These are phyloP conservation scores for Suillus alpinus DNA, from an alignment of 768 basidiomycete genomes.

Conservation along the genomic window DNA sequence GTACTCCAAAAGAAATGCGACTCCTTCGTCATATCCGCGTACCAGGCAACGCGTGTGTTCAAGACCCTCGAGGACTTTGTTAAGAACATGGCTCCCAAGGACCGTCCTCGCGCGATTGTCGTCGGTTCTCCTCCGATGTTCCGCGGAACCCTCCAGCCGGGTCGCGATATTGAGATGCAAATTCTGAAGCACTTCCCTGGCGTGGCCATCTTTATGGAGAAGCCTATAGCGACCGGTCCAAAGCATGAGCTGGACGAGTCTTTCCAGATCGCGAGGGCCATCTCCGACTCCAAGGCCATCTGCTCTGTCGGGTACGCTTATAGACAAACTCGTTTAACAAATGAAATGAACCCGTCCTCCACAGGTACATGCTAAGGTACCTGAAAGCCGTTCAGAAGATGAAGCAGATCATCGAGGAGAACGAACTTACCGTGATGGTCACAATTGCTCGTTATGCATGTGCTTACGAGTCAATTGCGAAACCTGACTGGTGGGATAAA, in stretches of 20 bases:
- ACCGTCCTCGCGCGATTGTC: constrained; percentile 78
- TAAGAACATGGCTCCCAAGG: constrained; percentile 58
- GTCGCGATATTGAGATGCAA: constrained; percentile 85
- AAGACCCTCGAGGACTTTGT: constrained; percentile 84
- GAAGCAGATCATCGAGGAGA: constrained; percentile 94
- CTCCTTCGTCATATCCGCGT: constrained; percentile 91
- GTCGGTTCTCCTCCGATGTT: constrained; percentile 94
- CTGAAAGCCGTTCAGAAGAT: constrained; percentile 93
- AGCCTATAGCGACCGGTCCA: constrained; percentile 85
- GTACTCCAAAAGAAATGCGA: constrained; percentile 89
- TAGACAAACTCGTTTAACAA: neutral
- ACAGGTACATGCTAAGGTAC: constrained; percentile 91
- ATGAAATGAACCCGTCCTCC: neutral
- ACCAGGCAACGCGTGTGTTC: constrained; percentile 83
- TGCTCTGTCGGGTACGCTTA: constrained; percentile 83
- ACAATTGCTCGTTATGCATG: constrained; percentile 94
- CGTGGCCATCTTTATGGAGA: constrained; percentile 88
- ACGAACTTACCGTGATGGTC: constrained; percentile 91
- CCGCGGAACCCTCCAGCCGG: constrained; percentile 72
- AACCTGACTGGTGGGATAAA: constrained; percentile 94
- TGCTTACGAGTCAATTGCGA: constrained; percentile 77
- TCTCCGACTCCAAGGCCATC: constrained; percentile 67
- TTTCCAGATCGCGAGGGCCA: constrained; percentile 69
- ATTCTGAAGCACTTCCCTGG: constrained; percentile 86
- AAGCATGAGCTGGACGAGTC: constrained; percentile 62